Evolutionary conservation across 2,329 filamentous ascomycete genomes (phyloP).

Genomic region (Colletotrichum gloeosporioides): DNA sequence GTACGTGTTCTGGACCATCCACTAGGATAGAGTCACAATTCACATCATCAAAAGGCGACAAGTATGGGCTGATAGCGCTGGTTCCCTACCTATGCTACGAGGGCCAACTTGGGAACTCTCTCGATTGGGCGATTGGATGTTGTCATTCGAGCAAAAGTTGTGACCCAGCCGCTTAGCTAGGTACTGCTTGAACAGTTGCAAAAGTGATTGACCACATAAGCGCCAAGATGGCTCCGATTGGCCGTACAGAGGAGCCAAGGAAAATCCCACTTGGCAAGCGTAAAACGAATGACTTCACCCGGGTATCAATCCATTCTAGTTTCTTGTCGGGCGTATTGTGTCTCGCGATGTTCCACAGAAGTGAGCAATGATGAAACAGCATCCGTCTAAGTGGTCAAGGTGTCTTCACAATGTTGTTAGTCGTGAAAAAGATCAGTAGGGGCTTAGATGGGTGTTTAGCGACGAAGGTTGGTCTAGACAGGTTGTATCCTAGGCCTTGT

Average conservation of each 20-base stretch:
- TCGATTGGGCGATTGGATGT: not conserved
- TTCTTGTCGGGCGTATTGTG: not conserved
- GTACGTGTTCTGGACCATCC: fast-evolving
- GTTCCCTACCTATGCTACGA: fast-evolving
- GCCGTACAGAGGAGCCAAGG: not conserved
- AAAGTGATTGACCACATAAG: not conserved
- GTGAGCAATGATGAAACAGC: not conserved
- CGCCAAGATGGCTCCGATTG: not conserved
- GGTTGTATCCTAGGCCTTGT: too few species aligned
- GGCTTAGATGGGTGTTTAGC: fast-evolving
- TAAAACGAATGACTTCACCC: not conserved
- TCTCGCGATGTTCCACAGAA: not conserved
- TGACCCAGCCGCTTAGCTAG: not conserved
- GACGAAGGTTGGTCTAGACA: not conserved
- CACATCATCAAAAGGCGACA: fast-evolving
- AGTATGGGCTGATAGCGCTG: not conserved
- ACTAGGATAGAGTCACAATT: not conserved
- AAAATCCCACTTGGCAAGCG: not conserved
- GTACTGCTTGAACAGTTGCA: not conserved
- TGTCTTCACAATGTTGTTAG: not conserved
- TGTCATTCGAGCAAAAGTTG: not conserved
- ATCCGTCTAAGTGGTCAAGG: not conserved
- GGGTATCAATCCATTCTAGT: not conserved
- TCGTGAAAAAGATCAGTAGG: not conserved
- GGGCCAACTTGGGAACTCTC: fast-evolving